These are phyloP conservation scores for Monosporascus ibericus DNA, from an alignment of 2,329 filamentous ascomycete species.

Conservation along the genomic window DNA sequence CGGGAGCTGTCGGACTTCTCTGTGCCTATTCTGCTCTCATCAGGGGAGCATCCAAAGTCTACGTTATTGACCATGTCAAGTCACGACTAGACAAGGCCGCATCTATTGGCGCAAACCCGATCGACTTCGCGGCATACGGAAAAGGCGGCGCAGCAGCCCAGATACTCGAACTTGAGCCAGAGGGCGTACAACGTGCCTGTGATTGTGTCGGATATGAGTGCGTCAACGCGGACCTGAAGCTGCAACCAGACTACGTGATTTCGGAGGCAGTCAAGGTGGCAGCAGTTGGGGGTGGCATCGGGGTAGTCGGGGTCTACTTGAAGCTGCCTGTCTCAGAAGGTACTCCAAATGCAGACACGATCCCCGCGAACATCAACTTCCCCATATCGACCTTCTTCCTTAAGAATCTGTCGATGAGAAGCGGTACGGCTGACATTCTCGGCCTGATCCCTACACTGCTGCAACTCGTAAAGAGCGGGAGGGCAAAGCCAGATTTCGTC, in stretches of 20 bases:
- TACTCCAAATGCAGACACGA: constrained; percentile 6
- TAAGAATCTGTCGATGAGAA: too few species aligned
- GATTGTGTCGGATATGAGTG: constrained; percentile 5
- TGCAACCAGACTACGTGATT: neutral
- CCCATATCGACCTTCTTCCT: too few species aligned
- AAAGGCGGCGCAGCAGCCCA: constrained; percentile 46
- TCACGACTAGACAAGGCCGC: constrained; percentile 53
- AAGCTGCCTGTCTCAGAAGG: constrained; percentile 6
- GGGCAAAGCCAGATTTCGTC: constrained; percentile 23
- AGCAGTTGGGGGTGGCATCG: constrained; percentile 14
- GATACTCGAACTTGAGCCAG: constrained; percentile 40
- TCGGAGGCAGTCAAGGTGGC: constrained; percentile 12
- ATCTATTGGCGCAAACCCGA: constrained; percentile 55
- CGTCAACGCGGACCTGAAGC: constrained; percentile 5
- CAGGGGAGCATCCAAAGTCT: constrained; percentile 54
- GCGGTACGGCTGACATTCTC: neutral
- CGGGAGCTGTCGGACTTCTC: constrained; percentile 25
- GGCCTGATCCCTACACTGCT: constrained; percentile 11
- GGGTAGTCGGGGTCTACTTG: constrained; percentile 15
- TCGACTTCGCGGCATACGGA: constrained; percentile 44
- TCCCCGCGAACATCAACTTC: too few species aligned
- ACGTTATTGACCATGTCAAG: constrained; percentile 55
- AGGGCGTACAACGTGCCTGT: constrained; percentile 2
- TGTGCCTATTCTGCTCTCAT: constrained; percentile 35
- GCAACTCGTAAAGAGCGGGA: constrained; percentile 18